Conservation (phyloP, 768 basidiomycete species). For the Suillus subluteus region DNA sequence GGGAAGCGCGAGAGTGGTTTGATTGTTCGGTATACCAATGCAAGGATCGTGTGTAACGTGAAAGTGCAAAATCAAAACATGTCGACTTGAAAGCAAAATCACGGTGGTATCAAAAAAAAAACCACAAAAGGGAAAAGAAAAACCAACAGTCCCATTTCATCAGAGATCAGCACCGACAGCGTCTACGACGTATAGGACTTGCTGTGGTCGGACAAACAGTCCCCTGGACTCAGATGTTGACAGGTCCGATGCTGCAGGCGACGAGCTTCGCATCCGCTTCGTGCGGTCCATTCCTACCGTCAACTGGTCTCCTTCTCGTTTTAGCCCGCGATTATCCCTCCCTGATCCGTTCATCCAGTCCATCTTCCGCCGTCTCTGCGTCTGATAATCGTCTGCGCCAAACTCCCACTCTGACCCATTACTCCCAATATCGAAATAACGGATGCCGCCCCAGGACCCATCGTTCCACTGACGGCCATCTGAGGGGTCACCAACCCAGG, state of each 20-base stretch:
- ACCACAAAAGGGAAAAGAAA: neutral
- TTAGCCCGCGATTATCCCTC: conserved; percentile 36
- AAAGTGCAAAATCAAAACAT: conserved; percentile 10
- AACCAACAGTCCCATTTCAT: conserved; percentile 20
- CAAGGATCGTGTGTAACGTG: conserved; percentile 8
- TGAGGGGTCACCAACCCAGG: conserved; percentile 52
- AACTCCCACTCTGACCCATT: conserved; percentile 67
- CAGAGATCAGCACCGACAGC: conserved; percentile 71
- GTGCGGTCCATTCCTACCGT: conserved; percentile 39
- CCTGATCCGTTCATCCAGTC: conserved; percentile 35
- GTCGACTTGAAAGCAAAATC: conserved; percentile 9
- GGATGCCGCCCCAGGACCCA: conserved; percentile 78
- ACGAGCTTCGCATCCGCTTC: conserved; percentile 69
- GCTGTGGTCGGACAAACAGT: conserved; percentile 82
- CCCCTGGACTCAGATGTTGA: conserved; percentile 68
- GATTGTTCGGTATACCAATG: conserved; percentile 5
- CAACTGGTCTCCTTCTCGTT: conserved; percentile 65
- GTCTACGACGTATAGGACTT: conserved; percentile 86
- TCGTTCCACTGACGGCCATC: conserved; percentile 86
- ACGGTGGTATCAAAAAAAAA: conserved; percentile 1
- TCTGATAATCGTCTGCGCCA: conserved; percentile 52
- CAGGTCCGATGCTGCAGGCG: conserved; percentile 64
- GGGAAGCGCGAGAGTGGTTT: neutral
- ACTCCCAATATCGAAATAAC: conserved; percentile 79
- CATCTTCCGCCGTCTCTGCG: conserved; percentile 47